Conservation (phyloP, 495 filamentous ascomycete species). For the Hypoxylon crocopeplum region DNA sequence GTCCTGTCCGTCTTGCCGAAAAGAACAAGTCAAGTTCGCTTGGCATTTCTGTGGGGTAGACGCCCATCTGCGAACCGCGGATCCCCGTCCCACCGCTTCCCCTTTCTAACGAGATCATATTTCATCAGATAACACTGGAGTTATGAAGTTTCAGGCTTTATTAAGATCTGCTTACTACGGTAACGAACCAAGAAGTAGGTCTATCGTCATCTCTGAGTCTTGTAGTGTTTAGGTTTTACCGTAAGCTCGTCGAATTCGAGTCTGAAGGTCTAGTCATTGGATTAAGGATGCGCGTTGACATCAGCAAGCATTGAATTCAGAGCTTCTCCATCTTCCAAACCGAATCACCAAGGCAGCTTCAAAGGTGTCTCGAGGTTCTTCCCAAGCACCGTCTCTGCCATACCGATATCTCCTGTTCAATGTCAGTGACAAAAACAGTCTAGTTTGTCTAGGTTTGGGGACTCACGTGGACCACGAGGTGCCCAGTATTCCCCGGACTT, state of each 20-base stretch:
- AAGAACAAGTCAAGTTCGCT: constrained; percentile 21
- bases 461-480: constrained; percentile 68
- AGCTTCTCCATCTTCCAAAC: background rate
- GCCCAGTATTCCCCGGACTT: constrained; percentile 77
- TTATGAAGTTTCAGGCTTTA: constrained; percentile 10
- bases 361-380: constrained; percentile 67
- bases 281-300: too few relatives aligned
- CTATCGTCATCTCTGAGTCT: background rate
- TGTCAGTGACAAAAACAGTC: constrained; percentile 17
- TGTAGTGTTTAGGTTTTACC: constrained; percentile 3
- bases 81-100: constrained; percentile 13
- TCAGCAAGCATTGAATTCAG: too few relatives aligned
- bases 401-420: constrained; percentile 67
- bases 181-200: background rate
- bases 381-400: constrained; percentile 68
- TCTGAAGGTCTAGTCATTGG: background rate
- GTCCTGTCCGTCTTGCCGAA: too few relatives aligned
- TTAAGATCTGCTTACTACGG: constrained; percentile 24
- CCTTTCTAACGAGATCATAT: constrained; percentile 15
- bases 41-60: constrained; percentile 30
- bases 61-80: constrained; percentile 1
- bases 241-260: constrained; percentile 5
- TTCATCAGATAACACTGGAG: constrained; percentile 5
- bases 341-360: constrained; percentile 70
- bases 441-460: constrained; percentile 7